phyloP scores from a whole-genome alignment of 1,284 basidiomycete genomes.

The Sporisorium reilianum region DNA sequence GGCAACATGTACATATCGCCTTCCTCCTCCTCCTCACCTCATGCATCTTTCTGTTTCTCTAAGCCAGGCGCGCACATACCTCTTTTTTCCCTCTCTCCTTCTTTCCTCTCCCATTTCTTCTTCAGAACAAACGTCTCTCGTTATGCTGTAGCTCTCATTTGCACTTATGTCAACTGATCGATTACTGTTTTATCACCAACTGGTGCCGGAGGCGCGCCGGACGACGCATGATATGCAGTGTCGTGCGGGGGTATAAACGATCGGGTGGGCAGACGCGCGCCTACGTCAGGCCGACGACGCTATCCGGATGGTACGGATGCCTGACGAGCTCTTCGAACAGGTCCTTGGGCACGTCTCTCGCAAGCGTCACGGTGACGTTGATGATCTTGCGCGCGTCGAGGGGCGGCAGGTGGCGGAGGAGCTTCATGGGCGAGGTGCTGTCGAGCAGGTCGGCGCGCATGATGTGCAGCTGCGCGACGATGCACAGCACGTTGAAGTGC shows the following conservation, averaged over 20 bases:
- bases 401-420: constrained; percentile 92
- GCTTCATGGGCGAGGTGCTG: constrained; percentile 89
- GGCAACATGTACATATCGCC: constrained; percentile 4
- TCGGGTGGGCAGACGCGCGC: no score
- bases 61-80: constrained; percentile 9
- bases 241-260: no score
- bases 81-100: background rate
- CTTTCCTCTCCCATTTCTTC: background rate
- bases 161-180: constrained; percentile 24
- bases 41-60: background rate
- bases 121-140: constrained; percentile 11
- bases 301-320: constrained; percentile 51
- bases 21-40: background rate
- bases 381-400: constrained; percentile 88
- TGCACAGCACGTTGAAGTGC: constrained; percentile 93
- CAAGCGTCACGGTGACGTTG: constrained; percentile 89
- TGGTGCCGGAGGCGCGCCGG: no score
- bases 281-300: constrained; percentile 28
- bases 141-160: constrained; percentile 46
- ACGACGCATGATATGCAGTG: no score
- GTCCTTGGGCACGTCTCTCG: constrained; percentile 84
- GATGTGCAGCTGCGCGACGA: constrained; percentile 90
- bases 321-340: constrained; percentile 57
- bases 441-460: constrained; percentile 89
- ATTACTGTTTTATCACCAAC: constrained; percentile 24